Base-by-base conservation (phyloP, 495 filamentous ascomycete genomes). In the Aspergillus taichungensis region DNA sequence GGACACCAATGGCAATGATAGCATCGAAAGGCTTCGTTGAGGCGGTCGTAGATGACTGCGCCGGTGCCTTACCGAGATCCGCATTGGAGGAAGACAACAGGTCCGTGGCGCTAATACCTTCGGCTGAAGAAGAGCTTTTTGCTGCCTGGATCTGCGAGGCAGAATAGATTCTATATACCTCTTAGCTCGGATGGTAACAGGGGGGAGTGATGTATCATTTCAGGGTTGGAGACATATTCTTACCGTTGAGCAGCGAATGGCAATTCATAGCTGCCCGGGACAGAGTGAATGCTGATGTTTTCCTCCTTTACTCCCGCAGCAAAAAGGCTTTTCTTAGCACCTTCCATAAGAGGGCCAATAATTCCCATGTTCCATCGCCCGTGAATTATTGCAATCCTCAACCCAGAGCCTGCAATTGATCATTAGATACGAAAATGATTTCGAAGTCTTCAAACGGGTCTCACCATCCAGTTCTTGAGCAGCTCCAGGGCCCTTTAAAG, bases 361-460 rank as follows among this genome's bases (percentile, higher is more conserved):
- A 87, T 76, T 30, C 53, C 65, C 40, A 74, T 80, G 67, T 97
- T 98, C 92, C 92, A 98, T 50, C 92, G 81, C 18, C 90, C 92
- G 66, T 96, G 92, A 29, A 98, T 79, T 56, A 98, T 95, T 43
- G 84, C 90, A 58, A 98, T 83, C 52, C 92, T 87, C 49, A 98
- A 78, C 49, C 72, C 75, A 55, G 84, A 85, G 57, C 92, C 92
- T 84, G 43, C 9, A 40, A 7, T 38, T 30, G 13, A 41, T 42
- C 38, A 50, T 14, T 34, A 12, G 24, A 42, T 11, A 49, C 30
- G 11, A 34, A 46, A 11, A 42, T 13, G 14, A 37, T 44, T 29
- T 31, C 24, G 29, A 37, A 8, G 30, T 37, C 42, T 11, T 37
- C 12, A 10, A 13, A n/a, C 10, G 14, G 14, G 40, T 47, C 60